phyloP scores from a whole-genome alignment of 257 asterid species.

The Solanum arcanum region DNA sequence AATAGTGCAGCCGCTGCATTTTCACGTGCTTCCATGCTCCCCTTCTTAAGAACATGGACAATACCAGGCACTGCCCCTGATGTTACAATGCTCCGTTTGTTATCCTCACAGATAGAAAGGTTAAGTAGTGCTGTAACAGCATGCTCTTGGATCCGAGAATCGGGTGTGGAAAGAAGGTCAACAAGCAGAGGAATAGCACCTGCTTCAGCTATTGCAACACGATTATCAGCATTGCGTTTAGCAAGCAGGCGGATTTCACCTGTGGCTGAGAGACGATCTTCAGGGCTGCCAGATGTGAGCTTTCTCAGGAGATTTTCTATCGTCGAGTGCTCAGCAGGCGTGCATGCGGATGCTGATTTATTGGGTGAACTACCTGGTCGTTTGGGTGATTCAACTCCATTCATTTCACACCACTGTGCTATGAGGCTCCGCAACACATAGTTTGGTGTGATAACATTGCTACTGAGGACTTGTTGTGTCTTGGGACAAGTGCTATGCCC shows the following conservation, averaged over 20 bases:
- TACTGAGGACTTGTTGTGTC: constrained; percentile 78
- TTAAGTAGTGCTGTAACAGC: constrained; percentile 93
- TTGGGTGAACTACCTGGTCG: constrained; percentile 44
- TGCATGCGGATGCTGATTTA: constrained; percentile 44
- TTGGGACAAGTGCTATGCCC: constrained; percentile 90
- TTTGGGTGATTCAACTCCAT: constrained; percentile 83
- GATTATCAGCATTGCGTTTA: constrained; percentile 85
- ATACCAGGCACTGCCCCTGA: constrained; percentile 90
- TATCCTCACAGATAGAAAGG: constrained; percentile 87
- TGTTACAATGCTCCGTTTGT: constrained; percentile 66
- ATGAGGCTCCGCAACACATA: constrained; percentile 93
- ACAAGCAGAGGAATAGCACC: constrained; percentile 89
- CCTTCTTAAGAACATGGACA: constrained; percentile 73
- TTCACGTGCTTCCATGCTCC: constrained; percentile 92
- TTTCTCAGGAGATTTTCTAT: constrained; percentile 60
- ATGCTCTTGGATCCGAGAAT: constrained; percentile 89
- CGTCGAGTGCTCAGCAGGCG: constrained; percentile 58
- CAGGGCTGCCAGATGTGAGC: constrained; percentile 68
- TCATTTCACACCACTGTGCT: constrained; percentile 92
- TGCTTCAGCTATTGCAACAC: constrained; percentile 96
- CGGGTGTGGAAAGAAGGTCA: constrained; percentile 61
- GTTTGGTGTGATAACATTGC: constrained; percentile 72
- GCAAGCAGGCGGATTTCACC: constrained; percentile 97
- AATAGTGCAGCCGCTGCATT: constrained; percentile 93
- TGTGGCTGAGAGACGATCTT: constrained; percentile 79